Conservation (phyloP, 2,329 filamentous ascomycete genomes). For the Aspergillus intermedius region DNA sequence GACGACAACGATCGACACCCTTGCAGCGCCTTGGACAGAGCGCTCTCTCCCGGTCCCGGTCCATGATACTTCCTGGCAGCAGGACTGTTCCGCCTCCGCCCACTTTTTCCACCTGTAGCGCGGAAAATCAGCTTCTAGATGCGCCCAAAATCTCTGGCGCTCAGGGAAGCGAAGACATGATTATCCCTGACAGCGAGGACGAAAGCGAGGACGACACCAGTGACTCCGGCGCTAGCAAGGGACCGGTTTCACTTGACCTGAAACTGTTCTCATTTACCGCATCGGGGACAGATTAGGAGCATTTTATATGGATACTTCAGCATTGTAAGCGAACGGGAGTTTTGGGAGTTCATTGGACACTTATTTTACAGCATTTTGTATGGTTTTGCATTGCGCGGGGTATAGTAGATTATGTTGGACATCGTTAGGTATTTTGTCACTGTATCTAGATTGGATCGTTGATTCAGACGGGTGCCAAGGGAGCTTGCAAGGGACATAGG, state of each 20-base stretch:
- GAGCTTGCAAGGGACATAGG: background rate
- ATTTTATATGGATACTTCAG: background rate
- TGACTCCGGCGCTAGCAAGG: constrained; percentile 3
- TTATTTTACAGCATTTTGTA: background rate
- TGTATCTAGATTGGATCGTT: background rate
- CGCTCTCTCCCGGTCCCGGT: constrained; percentile 34
- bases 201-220: constrained; percentile 24
- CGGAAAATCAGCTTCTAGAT: background rate
- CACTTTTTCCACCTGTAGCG: background rate
- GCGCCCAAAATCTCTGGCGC: background rate
- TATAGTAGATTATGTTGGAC: constrained; percentile 1
- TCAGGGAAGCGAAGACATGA: constrained; percentile 47
- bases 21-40: constrained; percentile 36
- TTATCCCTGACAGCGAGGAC: constrained; percentile 47
- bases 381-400: background rate
- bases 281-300: background rate
- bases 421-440: background rate
- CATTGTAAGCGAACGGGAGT: background rate
- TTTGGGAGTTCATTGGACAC: background rate
- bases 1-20: constrained; percentile 28
- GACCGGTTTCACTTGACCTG: constrained; percentile 24
- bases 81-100: constrained; percentile 3
- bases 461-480: background rate
- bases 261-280: constrained; percentile 31
- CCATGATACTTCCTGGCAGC: constrained; percentile 22